Base-by-base conservation (phyloP, 2,329 filamentous ascomycete species). In the Fulvia fulva region DNA sequence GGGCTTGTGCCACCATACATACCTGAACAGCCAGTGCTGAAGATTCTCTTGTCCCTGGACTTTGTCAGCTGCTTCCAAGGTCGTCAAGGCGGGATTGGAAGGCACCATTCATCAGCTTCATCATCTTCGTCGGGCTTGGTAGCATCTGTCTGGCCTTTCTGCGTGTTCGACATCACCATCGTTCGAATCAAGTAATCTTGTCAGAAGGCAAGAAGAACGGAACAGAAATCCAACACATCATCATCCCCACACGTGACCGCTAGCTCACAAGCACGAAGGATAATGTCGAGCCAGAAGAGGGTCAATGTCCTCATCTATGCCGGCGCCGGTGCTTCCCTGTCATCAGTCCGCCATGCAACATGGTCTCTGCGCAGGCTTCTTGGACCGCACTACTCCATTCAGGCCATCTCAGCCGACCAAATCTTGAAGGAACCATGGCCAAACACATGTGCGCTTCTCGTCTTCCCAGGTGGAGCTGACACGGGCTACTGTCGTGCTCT, bases 271-370 rank as follows among this genome's bases (percentile, higher is more conserved):
- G 7, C 16, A 16, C n/a, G 16, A 2, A 44, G 44, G 63, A 61
- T 46, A 54, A 66, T 63, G 58, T 65, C 63, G 59, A 50, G 11
- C n/a, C 46, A 84, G 8, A 85, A 84, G 70, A 87, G 85, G 71
- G 82, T 97, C 77, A 97, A 99, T 73, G 87, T 99, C 57, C 83
- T 97, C 65, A 90, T 99, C 53, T 97, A 97, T 71, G 89, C 91
- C 67, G 91, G 93, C 68, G 84, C 87, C 70, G 94, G 94, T 63
- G 90, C 89, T 45, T 96, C 92, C 9, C 80, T 89, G 53, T 90
- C 94, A 71, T 96, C 92, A 16, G 90, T 97, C 61, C 86, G 89
- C 50, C 93, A 97, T 73, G 93, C 90, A 74, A 82, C 96, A 60
- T 91, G 89, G 77, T 88, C 91, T 22, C 83, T 99, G 19, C 89